phyloP scores from a whole-genome alignment of 2,329 filamentous ascomycete species.

The Alternaria ventricosa region DNA sequence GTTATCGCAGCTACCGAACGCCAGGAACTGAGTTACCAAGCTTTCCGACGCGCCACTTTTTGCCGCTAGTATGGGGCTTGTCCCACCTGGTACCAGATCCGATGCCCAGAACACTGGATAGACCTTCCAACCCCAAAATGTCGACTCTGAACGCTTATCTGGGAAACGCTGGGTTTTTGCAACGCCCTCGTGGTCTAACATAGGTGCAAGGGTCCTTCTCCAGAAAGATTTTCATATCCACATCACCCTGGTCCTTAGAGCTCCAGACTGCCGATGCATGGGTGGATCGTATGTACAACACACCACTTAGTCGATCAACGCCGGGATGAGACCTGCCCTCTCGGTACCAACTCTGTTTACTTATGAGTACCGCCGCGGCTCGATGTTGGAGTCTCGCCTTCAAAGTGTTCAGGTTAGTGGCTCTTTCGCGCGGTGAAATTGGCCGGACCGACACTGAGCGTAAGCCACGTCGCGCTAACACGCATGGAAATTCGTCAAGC shows the following conservation, averaged over 20 bases:
- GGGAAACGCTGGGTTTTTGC: neutral
- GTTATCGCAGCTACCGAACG: neutral
- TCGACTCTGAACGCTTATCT: neutral
- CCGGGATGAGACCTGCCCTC: neutral
- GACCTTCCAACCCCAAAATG: neutral
- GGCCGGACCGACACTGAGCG: neutral
- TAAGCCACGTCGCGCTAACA: neutral
- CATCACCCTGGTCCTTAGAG: neutral
- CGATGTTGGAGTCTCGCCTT: neutral
- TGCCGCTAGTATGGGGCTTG: constrained; percentile 4
- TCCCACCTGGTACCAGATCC: neutral
- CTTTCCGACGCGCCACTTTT: constrained; percentile 1
- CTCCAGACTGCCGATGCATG: neutral
- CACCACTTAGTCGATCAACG: neutral
- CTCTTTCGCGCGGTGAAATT: neutral
- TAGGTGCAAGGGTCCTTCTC: neutral
- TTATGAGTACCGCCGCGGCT: neutral
- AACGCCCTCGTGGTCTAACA: neutral
- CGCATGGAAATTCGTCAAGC: neutral
- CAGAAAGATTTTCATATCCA: neutral
- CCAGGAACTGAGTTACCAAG: constrained; percentile 6
- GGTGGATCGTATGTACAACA: neutral
- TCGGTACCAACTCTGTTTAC: neutral
- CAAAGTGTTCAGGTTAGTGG: neutral
- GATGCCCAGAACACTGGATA: constrained; percentile 10